Percentiles rank a stretch among this genome's conserved stretches.
Evolutionary conservation across 768 basidiomycete genomes (phyloP).

Genomic region (Mycena chlorophos): DNA sequence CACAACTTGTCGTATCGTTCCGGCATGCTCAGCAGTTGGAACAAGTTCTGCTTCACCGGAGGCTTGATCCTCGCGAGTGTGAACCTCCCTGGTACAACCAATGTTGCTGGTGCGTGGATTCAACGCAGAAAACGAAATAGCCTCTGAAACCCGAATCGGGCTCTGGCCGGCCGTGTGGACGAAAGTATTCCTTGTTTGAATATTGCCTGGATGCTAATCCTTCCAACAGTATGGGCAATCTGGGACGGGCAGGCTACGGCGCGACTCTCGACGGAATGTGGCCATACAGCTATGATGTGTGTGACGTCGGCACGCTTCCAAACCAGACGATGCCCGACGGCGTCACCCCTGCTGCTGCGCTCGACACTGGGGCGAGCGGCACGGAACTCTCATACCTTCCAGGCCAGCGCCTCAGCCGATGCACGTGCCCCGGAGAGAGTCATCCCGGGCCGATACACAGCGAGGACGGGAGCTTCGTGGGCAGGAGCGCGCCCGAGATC

Average conservation of each 20-base stretch:
- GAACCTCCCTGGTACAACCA: conserved; percentile 44
- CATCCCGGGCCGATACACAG: conserved; percentile 55
- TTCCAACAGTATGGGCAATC: conserved; percentile 28
- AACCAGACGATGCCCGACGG: conserved; percentile 70
- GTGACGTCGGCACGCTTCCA: conserved; percentile 80
- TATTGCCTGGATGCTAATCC: no score
- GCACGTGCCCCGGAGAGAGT: conserved; percentile 57
- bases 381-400: conserved; percentile 46
- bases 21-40: conserved; percentile 32
- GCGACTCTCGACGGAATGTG: conserved; percentile 82
- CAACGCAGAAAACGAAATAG: not conserved
- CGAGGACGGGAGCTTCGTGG: conserved; percentile 48
- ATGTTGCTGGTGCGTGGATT: conserved; percentile 22
- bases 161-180: conserved; percentile 5
- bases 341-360: conserved; percentile 63
- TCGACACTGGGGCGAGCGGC: conserved; percentile 55
- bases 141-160: not conserved
- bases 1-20: conserved; percentile 69
- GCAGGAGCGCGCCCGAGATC: conserved; percentile 59
- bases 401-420: conserved; percentile 57
- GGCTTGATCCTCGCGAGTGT: conserved; percentile 61
- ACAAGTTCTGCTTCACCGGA: conserved; percentile 68
- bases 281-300: conserved; percentile 81
- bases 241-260: conserved; percentile 80
- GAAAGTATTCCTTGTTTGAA: no score